Base-by-base conservation (phyloP, 148 eudicot genomes). In the Amaranthus cruentus region DNA sequence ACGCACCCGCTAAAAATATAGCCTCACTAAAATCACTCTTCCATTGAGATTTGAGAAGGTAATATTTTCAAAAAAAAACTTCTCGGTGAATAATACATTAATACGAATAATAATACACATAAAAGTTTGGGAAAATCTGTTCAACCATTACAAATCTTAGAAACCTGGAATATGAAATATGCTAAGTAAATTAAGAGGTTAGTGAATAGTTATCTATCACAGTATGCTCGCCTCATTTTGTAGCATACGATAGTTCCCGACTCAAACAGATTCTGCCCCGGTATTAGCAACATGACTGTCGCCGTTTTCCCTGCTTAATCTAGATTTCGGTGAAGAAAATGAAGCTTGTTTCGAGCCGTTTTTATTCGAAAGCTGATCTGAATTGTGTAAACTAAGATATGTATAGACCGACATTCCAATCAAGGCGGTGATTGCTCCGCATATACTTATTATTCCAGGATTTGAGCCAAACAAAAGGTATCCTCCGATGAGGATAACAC, bases 401-500 rank as follows among this genome's bases (percentile, higher is more conserved):
- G 92, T 89, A 83, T 90, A 93, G 76, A 84, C 66, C 7, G 96
- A 90, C 98, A 90, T 93, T 48, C 96, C 96, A 60, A 78, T 73
- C 62, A 93, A 85, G 74, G 98, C 98, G 48, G 84, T 85, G 55
- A 88, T 59, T 50, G 96, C 98, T 67, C 98, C 98, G 48, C 84
- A 83, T 2, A 93, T 83, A 85, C 98, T 93, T 28, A 82, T 87
- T 42, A 70, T 52, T 58, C 98, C 98, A 7, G 98, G 98, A 77
- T 93, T 93, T 3, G 98, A 93, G 66, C 94, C 84, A n/a, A 93
- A 89, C 18, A 89, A 77, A 64, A 90, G 67, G 73, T 86, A 93
- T 49, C 98, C 98, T 49, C 98, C 94, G 0, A 93, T 86, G 70
- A 93, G 98, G 61, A 93, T 93, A 14, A 91, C 98, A 78, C 98